Evolutionary conservation across 306 rosid genomes (phyloP).

Genomic region (Morella rubra): DNA sequence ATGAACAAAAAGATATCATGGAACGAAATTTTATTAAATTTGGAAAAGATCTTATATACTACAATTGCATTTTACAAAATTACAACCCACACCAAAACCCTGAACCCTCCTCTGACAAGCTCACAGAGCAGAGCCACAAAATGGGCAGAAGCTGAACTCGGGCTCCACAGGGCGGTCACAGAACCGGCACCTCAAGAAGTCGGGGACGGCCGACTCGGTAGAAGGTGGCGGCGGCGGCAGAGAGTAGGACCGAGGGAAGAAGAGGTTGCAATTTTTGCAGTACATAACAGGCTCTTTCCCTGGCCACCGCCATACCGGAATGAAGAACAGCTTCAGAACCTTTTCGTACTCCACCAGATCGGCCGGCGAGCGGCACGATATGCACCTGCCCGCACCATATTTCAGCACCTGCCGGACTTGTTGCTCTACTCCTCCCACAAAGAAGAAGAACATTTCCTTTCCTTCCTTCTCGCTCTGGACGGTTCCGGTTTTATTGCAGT

Average conservation of each 20-base stretch:
- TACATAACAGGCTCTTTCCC: conserved; percentile 60
- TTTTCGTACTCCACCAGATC: conserved; percentile 80
- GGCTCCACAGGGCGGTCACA: conserved; percentile 59
- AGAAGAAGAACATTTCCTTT: conserved; percentile 68
- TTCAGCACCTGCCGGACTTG: conserved; percentile 70
- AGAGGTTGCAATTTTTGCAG: conserved; percentile 61
- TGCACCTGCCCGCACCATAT: conserved; percentile 65
- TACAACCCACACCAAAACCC: conserved; percentile 5
- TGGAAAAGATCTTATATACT: neutral
- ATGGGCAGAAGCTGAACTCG: conserved; percentile 75
- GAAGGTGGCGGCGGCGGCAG: conserved; percentile 39
- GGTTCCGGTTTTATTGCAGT: neutral
- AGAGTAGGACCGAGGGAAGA: conserved; percentile 56
- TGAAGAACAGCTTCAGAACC: conserved; percentile 76
- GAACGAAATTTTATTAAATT: neutral
- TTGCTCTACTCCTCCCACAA: conserved; percentile 71
- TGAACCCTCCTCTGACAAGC: neutral
- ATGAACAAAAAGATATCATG: neutral
- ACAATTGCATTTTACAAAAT: neutral
- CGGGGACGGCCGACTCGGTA: neutral
- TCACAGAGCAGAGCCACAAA: conserved; percentile 66
- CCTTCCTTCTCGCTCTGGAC: too few relatives aligned
- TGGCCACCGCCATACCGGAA: conserved; percentile 89
- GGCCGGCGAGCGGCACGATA: conserved; percentile 52
- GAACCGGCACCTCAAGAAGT: conserved; percentile 50